These are phyloP conservation scores for Fusarium sp. DNA, from an alignment of 2,329 filamentous ascomycete species.

Conservation along the genomic window DNA sequence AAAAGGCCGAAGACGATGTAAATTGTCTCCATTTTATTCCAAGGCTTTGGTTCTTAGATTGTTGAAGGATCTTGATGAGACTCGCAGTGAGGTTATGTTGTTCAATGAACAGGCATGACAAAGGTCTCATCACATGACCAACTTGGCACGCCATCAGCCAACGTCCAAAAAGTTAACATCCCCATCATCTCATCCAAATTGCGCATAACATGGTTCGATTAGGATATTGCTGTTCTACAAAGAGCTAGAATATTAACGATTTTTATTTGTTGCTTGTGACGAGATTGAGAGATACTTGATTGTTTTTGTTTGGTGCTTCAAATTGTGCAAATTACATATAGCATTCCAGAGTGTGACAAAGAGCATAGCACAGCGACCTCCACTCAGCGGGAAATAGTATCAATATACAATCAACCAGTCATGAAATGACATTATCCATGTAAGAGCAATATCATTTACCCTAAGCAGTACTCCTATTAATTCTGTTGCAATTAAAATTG, in stretches of 20 bases:
- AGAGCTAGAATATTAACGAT: too few relatives aligned
- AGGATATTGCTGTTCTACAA: fast-evolving
- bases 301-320: background rate
- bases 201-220: fast-evolving
- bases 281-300: fast-evolving
- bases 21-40: conserved; percentile 27
- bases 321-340: fast-evolving
- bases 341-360: too few relatives aligned
- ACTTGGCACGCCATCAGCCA: background rate
- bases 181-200: background rate
- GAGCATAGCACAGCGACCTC: fast-evolving
- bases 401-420: background rate
- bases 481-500: too few relatives aligned
- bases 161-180: background rate
- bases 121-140: conserved; percentile 15
- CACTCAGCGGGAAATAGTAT: fast-evolving
- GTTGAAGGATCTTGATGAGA: background rate
- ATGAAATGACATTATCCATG: background rate
- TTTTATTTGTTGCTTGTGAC: background rate
- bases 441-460: fast-evolving
- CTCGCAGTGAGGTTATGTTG: background rate
- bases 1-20: conserved; percentile 33
- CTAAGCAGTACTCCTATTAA: background rate
- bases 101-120: background rate
- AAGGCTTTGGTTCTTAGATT: too few relatives aligned